Conservation (phyloP, 768 basidiomycete species). For the Boletus rufocinnamomeus region DNA sequence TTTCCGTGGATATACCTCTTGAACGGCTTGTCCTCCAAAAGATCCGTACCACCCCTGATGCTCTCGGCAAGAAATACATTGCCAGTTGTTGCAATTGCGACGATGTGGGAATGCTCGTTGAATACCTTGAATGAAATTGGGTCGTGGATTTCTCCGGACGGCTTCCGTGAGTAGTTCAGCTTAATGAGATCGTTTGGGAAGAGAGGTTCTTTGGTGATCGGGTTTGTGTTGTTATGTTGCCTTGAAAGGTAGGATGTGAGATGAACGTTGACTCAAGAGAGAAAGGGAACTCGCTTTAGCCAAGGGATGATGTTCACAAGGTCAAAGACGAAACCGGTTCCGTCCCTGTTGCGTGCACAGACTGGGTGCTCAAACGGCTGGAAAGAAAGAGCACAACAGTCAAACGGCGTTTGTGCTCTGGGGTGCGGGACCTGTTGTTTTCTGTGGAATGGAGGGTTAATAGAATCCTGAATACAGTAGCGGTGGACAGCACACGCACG, state of each 20-base stretch:
- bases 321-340: constrained; percentile 83
- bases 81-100: constrained; percentile 84
- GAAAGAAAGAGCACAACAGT: constrained; percentile 90
- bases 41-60: constrained; percentile 79
- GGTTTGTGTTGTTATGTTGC: constrained; percentile 80
- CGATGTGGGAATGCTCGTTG: constrained; percentile 94
- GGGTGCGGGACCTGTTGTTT: constrained; percentile 70
- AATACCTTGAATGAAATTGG: constrained; percentile 98
- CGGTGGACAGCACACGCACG: constrained; percentile 43
- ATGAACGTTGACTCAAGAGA: constrained; percentile 6
- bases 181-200: constrained; percentile 71
- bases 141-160: constrained; percentile 87
- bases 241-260: constrained; percentile 40
- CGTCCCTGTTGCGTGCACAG: constrained; percentile 79
- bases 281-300: constrained; percentile 66
- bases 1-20: constrained; percentile 60
- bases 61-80: constrained; percentile 95
- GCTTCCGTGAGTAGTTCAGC: constrained; percentile 81
- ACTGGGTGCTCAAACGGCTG: constrained; percentile 91
- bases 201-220: constrained; percentile 73
- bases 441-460: constrained; percentile 37
- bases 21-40: constrained; percentile 83
- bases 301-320: constrained; percentile 92
- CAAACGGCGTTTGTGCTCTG: constrained; percentile 73
- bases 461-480: constrained; percentile 1